Conservation (phyloP, 371 early-diverging fungal genomes). For the Basidiobolus meristosporus region DNA sequence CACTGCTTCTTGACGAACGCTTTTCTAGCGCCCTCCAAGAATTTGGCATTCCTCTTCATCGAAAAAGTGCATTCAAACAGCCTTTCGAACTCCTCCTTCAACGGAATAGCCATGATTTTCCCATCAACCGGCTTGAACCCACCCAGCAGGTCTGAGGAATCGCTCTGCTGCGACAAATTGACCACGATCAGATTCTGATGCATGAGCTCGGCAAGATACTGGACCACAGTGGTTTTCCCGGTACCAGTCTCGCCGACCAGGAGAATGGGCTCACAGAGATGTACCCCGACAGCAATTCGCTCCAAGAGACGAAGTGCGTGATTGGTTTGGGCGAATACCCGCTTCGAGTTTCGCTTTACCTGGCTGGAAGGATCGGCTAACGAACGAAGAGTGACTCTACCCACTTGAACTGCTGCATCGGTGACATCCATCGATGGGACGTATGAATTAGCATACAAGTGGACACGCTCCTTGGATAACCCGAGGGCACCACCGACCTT, state of each 20-base stretch:
- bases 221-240: conserved; percentile 97
- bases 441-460: conserved; percentile 49
- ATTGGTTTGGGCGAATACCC: conserved; percentile 62
- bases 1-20: conserved; percentile 56
- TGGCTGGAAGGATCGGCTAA: conserved; percentile 6
- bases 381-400: conserved; percentile 1
- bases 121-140: conserved; percentile 93
- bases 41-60: conserved; percentile 62
- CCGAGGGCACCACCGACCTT: conserved; percentile 50
- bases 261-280: conserved; percentile 72
- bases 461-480: conserved; percentile 46
- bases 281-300: conserved; percentile 60
- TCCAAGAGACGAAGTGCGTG: conserved; percentile 67
- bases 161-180: conserved; percentile 97
- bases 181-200: conserved; percentile 71
- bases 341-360: conserved; percentile 14
- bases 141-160: conserved; percentile 93
- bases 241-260: conserved; percentile 99
- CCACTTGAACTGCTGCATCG: conserved; percentile 11
- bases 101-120: conserved; percentile 51
- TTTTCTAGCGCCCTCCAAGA: conserved; percentile 57
- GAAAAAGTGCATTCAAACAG: conserved; percentile 81
- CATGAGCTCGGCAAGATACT: conserved; percentile 73
- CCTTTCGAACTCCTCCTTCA: conserved; percentile 68
- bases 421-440: conserved; percentile 32